phyloP scores from a whole-genome alignment of 1,139 yeast species.

The Debaryomyces sp. region DNA sequence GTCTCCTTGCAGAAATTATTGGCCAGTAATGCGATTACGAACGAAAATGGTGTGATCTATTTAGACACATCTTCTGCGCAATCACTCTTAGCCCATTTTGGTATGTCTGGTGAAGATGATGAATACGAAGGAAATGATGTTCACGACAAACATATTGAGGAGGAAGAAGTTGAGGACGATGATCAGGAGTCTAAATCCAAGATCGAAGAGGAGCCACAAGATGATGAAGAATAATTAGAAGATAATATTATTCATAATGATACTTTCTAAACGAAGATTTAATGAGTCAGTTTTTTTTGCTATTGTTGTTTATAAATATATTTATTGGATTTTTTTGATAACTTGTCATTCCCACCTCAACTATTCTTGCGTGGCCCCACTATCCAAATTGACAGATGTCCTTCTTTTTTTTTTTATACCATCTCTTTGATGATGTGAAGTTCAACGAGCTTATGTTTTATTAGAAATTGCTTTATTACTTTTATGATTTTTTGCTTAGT shows the following conservation, averaged over 20 bases:
- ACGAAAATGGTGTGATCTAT: constrained; percentile 59
- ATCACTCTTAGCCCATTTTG: constrained; percentile 52
- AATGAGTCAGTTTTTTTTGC: constrained; percentile 1
- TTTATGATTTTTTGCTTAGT: background rate
- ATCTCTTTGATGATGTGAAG: background rate
- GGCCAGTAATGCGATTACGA: constrained; percentile 54
- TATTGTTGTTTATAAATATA: constrained; percentile 3
- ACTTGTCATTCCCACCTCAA: background rate
- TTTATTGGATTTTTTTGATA: constrained; percentile 1
- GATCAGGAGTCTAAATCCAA: constrained; percentile 9
- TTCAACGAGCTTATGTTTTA: constrained; percentile 1
- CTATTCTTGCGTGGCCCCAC: background rate
- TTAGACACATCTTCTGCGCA: constrained; percentile 54
- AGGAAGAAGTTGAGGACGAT: constrained; percentile 23
- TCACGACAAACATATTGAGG: constrained; percentile 29
- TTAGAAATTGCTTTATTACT: constrained; percentile 4
- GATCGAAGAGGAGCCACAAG: constrained; percentile 1
- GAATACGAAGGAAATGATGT: constrained; percentile 25
- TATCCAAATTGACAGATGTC: background rate
- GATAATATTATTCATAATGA: background rate
- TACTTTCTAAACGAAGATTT: constrained; percentile 2
- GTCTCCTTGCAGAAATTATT: constrained; percentile 55
- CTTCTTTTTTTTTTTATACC: background rate
- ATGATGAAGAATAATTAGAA: constrained; percentile 1
- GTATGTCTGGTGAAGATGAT: constrained; percentile 38